Conservation (phyloP, 805 yeast species). For the Hanseniaspora guilliermondii region DNA sequence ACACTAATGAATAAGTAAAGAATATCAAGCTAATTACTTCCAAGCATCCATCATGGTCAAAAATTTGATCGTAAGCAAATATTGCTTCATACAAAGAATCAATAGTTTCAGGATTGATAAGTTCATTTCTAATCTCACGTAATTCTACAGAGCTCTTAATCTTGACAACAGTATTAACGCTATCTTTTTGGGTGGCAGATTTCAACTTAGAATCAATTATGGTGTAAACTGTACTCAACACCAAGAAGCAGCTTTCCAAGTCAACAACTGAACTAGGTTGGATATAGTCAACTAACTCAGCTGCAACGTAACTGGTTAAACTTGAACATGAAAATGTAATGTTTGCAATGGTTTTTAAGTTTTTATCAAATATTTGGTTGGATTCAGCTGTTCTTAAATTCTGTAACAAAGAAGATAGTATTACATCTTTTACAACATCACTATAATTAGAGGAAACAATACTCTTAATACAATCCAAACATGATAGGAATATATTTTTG, state of each 20-base stretch:
- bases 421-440: conserved; percentile 36
- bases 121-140: not conserved
- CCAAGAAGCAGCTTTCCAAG: conserved; percentile 12
- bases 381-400: conserved; percentile 8
- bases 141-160: not conserved
- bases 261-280: conserved; percentile 9
- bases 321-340: conserved; percentile 37
- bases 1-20: conserved; percentile 13
- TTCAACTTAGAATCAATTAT: conserved; percentile 6
- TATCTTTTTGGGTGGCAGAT: not conserved
- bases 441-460: conserved; percentile 22
- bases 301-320: conserved; percentile 22
- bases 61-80: conserved; percentile 2
- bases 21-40: conserved; percentile 12
- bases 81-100: conserved; percentile 6
- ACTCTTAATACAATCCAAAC: conserved; percentile 44
- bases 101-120: not conserved
- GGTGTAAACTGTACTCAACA: conserved; percentile 9
- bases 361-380: conserved; percentile 6
- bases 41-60: conserved; percentile 12
- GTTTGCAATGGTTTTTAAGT: conserved; percentile 38
- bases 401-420: conserved; percentile 19
- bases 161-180: not conserved
- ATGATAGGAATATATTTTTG: conserved; percentile 40
- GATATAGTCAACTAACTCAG: conserved; percentile 22